Evolutionary conservation across 2,329 filamentous ascomycete genomes (phyloP), one percentile per base, ranked within the genome.

Genomic region (Pleoardoris graminearum): DNA sequence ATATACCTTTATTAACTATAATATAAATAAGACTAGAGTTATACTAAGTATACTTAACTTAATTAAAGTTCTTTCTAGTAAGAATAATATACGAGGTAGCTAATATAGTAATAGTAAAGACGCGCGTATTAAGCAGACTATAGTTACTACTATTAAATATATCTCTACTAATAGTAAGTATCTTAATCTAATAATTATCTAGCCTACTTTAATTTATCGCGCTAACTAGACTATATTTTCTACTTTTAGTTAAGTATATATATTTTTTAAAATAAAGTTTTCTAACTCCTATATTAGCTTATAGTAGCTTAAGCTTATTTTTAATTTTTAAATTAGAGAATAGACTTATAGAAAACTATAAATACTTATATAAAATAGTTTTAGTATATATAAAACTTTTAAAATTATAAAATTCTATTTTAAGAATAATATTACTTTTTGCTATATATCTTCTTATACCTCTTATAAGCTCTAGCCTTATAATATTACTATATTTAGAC

Each of bases 281-380:
- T 53, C 54, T 39, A 51, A 72, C 53, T 67, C 60, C n/a, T 58
- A 63, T 22, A 69, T 71, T 25, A 72, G 61, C 55, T 61, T 70
- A 2, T 46, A 73, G 51, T 74, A 57, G 71, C 55, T 72, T 22
- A 65, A 57, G 51, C 57, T 49, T 50, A 53, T 74, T 4, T 73
- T 73, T 57, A 51, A 74, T 59, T 67, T 65, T 17, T 30, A 67
- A 55, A 73, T 67, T 7, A 65, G 60, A 58, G 54, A 50, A 48
- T 54, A 47, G 43, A 67, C 65, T 45, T 58, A 68, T 22, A 17
- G 56, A 10, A 66, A 62, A 51, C 67, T 57, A 7, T 37, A n/a
- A 2, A 19, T 48, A 8, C 27, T 48, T 7, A 39, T 29, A 19
- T 48, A 21, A 3, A 21, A 48, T 30, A 14, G 45, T 33, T 39